Conservation (phyloP, 108 stramenopile species). For the Skeletonema costatum region DNA sequence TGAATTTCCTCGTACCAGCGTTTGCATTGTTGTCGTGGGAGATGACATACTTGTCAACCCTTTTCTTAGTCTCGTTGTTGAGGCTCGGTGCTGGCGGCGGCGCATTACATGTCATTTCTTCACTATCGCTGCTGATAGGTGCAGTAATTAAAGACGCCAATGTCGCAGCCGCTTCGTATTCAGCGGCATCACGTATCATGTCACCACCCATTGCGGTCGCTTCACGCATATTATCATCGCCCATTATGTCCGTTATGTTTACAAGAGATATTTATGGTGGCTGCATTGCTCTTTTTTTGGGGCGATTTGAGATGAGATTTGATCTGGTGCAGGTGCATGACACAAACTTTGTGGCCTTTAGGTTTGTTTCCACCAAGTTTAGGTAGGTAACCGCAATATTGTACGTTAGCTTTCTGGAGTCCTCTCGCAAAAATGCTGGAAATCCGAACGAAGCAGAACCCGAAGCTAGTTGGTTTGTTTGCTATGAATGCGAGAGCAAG, state of each 20-base stretch:
- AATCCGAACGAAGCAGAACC: neutral
- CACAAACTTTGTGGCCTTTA: neutral
- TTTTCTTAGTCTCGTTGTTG: neutral
- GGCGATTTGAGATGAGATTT: too few relatives aligned
- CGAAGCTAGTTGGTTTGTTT: too few relatives aligned
- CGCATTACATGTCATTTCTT: neutral
- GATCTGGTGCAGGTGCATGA: too few relatives aligned
- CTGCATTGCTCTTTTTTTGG: too few relatives aligned
- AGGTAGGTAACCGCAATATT: neutral
- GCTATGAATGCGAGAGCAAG: too few relatives aligned
- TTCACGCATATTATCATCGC: neutral
- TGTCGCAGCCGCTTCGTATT: neutral
- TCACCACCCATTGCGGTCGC: neutral
- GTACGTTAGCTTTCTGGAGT: neutral
- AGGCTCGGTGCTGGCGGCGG: neutral
- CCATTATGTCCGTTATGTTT: neutral
- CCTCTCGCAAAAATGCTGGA: neutral
- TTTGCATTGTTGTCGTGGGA: neutral
- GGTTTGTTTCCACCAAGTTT: neutral
- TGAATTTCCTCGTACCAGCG: conserved; percentile 16
- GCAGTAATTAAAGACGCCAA: neutral
- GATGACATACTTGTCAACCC: neutral
- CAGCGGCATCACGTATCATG: neutral
- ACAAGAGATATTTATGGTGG: too few relatives aligned
- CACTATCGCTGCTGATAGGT: neutral